Conservation (phyloP, 768 basidiomycete genomes). For the Ramaria rubella region DNA sequence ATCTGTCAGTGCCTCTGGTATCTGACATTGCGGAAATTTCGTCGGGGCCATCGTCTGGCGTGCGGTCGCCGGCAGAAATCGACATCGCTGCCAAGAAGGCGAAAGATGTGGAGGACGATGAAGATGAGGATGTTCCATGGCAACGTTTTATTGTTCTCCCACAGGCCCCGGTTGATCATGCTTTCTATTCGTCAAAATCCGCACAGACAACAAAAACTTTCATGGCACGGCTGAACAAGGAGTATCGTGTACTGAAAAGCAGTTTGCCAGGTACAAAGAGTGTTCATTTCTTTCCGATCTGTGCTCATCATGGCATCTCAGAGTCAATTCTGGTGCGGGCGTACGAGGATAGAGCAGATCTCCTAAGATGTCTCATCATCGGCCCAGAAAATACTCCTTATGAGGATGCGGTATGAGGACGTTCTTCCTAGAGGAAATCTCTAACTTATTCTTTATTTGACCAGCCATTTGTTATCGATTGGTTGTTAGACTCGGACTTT, state of each 20-base stretch:
- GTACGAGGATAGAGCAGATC: constrained; percentile 84
- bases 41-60: not conserved
- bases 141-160: constrained; percentile 76
- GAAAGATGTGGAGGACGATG: constrained; percentile 17
- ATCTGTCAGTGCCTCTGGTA: not conserved
- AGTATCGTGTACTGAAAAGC: constrained; percentile 71
- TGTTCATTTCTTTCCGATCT: not conserved
- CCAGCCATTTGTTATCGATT: constrained; percentile 85
- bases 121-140: constrained; percentile 51
- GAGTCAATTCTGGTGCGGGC: constrained; percentile 69
- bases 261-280: constrained; percentile 69
- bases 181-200: constrained; percentile 58
- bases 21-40: not conserved
- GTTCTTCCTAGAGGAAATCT: not conserved
- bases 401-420: constrained; percentile 52
- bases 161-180: constrained; percentile 74
- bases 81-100: constrained; percentile 9
- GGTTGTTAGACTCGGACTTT: constrained; percentile 81
- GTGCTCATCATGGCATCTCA: not conserved
- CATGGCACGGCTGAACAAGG: constrained; percentile 67
- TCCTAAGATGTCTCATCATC: constrained; percentile 82
- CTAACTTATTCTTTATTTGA: not conserved
- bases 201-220: constrained; percentile 68
- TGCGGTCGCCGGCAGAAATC: constrained; percentile 2
- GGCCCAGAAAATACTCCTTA: constrained; percentile 95